Evolutionary conservation across 768 basidiomycete genomes (phyloP).

Genomic region (Dictyophora rubrovolvata): DNA sequence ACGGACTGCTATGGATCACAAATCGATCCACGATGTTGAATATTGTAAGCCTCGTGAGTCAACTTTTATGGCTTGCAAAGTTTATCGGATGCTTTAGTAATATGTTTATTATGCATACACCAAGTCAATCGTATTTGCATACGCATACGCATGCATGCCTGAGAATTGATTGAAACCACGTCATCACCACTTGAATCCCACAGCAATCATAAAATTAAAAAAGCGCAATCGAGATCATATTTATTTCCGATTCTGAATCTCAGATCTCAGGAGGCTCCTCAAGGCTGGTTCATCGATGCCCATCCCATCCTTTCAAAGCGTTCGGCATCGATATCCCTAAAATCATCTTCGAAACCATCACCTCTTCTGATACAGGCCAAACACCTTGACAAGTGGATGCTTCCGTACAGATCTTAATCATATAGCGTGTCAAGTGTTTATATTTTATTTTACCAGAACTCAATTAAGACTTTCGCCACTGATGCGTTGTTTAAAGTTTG

Average conservation of each 20-base stretch:
- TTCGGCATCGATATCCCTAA: background rate
- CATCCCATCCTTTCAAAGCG: background rate
- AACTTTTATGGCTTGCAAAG: background rate
- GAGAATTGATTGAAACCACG: too few relatives aligned
- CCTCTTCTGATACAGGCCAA: background rate
- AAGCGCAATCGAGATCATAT: background rate
- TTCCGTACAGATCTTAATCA: background rate
- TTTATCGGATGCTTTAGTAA: background rate
- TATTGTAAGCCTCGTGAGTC: background rate
- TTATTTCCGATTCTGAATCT: background rate
- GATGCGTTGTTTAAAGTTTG: background rate
- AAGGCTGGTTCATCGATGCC: background rate
- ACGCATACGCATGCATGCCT: too few relatives aligned
- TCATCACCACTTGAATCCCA: too few relatives aligned
- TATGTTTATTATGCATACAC: too few relatives aligned
- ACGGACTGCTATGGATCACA: background rate
- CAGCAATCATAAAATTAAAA: background rate
- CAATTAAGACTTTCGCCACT: background rate
- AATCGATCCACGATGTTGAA: background rate
- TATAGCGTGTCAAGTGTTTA: background rate
- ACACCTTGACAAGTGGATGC: background rate
- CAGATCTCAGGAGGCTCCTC: background rate
- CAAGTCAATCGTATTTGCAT: too few relatives aligned
- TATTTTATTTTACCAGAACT: background rate
- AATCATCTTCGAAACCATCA: background rate